Conservation (phyloP, 2,329 filamentous ascomycete species). For the Escovopsis sp. region DNA sequence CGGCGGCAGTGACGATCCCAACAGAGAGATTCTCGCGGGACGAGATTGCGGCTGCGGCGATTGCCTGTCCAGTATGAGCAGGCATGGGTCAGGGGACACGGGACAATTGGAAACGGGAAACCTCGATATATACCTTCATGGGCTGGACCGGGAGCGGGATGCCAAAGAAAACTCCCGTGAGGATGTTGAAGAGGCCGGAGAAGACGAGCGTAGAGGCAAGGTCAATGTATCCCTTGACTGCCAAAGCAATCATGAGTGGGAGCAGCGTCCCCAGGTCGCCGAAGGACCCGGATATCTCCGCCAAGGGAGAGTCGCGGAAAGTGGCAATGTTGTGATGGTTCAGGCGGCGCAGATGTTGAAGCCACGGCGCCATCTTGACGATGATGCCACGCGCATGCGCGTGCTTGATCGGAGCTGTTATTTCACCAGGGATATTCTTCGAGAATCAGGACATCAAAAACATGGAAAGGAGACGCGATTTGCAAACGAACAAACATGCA, state of each 20-base stretch:
- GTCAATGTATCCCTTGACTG: slow-evolving; percentile 62
- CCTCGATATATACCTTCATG: slow-evolving; percentile 39
- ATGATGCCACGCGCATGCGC: background rate
- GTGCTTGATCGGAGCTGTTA: background rate
- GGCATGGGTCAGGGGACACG: background rate
- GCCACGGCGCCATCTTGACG: slow-evolving; percentile 13
- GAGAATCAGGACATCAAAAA: too few relatives aligned
- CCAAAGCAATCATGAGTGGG: slow-evolving; percentile 76
- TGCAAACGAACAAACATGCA: too few relatives aligned
- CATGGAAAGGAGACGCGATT: too few relatives aligned
- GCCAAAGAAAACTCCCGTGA: slow-evolving; percentile 70
- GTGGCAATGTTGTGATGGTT: slow-evolving; percentile 35
- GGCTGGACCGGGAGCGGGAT: slow-evolving; percentile 86
- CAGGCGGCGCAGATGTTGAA: slow-evolving; percentile 15
- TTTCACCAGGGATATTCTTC: background rate
- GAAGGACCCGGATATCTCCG: slow-evolving; percentile 75
- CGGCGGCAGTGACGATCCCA: slow-evolving; percentile 61
- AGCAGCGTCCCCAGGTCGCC: slow-evolving; percentile 85
- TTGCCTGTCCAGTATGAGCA: slow-evolving; percentile 37
- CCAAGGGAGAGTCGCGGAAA: slow-evolving; percentile 30
- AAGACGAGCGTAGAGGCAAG: slow-evolving; percentile 77
- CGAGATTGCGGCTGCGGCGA: slow-evolving; percentile 77
- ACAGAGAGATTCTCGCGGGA: slow-evolving; percentile 37
- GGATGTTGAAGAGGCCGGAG: slow-evolving; percentile 72
- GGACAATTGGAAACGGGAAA: background rate